Evolutionary conservation across 2,329 filamentous ascomycete genomes (phyloP), one percentile per base, ranked within the genome.

Genomic region (Anisogramma anomala): DNA sequence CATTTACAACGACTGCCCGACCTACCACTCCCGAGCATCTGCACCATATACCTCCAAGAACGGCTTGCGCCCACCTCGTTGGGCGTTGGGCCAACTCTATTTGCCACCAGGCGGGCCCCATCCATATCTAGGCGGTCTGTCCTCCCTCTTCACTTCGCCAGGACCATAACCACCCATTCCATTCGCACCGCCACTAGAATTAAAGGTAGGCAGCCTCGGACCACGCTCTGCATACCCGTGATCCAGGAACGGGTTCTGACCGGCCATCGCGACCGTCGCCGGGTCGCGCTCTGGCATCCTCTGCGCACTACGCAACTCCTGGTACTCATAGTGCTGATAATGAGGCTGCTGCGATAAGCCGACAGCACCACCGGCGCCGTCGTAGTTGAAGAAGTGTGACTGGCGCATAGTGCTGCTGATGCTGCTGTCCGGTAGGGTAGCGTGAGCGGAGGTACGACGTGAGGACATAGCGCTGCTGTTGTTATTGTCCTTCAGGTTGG

Each of bases 181-280:
- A 28, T 8, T 28, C 22, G 23, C 37, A 33, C 17, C 25, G 3
- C 30, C 14, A 11, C 28, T 19, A n/a, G n/a, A n/a, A 20, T n/a
- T 27, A 10, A 27, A n/a, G 7, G 38, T 28, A 28, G 26, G 38
- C 17, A 40, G 11, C 18, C 38, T 30, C 6, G 38, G 38, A 11
- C 33, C 31, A 5, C 30, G 15, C 9, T 40, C 38, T 6, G 38
- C 38, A 34, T 33, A 40, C 11, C 22, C 31, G 3, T 27, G 33
- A 3, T 40, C 38, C 13, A 40, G 30, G 17, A 40, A 40, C 8
- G 38, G 38, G 14, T 40, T 40, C 15, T 11, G 6, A 11, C 26
- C 26, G 26, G 11, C 26, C n/a, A 6, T 11, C 17, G 14, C 18
- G 11, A 22, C 13, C n/a, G 33, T 31, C 22, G 15, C 15, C n/a